Base-by-base conservation (phyloP, 1,139 yeast genomes). In the Yamadazyma siamensis region DNA sequence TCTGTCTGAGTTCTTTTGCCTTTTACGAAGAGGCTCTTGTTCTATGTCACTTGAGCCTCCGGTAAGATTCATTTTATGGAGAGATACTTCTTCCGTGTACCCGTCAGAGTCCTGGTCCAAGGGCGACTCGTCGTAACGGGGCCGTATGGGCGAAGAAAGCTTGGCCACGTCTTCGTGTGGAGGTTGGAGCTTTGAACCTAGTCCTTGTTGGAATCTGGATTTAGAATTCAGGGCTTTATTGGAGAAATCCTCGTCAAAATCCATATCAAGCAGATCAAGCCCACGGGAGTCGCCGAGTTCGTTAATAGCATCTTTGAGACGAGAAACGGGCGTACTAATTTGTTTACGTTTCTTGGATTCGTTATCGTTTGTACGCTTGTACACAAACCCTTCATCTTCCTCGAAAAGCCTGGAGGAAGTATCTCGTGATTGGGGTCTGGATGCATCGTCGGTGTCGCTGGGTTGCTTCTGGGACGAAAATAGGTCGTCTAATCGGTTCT, bases 381-480 rank as follows among this genome's bases (percentile, higher is more conserved):
- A 68, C 13, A 61, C 50, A 45, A 68, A 67, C 14, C 72, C 75
- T 27, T 65, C 74, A 36, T 68, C 75, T 32, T 67, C 73, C 38
- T 67, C 72, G 34, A 61, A 59, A 27, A 21, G 21, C 11, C 25
- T 25, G 18, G 27, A 18, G 10, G 9, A 8, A n/a, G n/a, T n/a
- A n/a, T n/a, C n/a, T n/a, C n/a, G n/a, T n/a, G n/a, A n/a, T n/a
- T n/a, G n/a, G n/a, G n/a, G n/a, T n/a, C n/a, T n/a, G 7, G 20
- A 18, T 8, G 9, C 10, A 8, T 18, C 9, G 10, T 18, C 10
- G 10, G 9, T 18, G 7, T 18, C 10, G 10, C 10, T 18, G 33
- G 20, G 11, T 23, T 35, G 19, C 12, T 30, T 24, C 16, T 43
- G 48, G 29, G 46, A 46, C 10, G 56, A 43, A 20, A 56, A 44